Percentiles rank a stretch among this genome's conserved stretches.
Conservation (phyloP, 2,329 filamentous ascomycete genomes). For the Aspergillus versicolor region DNA sequence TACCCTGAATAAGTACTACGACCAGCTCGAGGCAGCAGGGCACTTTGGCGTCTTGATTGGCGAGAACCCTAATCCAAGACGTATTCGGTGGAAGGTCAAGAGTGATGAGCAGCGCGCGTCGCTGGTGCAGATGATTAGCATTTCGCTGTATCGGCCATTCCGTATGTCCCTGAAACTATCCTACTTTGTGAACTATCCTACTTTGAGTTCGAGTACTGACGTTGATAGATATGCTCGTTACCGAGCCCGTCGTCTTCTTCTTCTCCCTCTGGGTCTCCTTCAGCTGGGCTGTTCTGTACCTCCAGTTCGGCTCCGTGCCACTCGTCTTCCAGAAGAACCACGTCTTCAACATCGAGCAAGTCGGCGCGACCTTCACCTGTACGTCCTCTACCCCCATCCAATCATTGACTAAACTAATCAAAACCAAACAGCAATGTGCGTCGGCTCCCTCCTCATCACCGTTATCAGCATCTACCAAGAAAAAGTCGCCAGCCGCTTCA, state of each 20-base stretch:
- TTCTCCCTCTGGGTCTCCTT: conserved; percentile 91
- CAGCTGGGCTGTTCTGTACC: conserved; percentile 83
- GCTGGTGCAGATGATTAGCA: conserved; percentile 66
- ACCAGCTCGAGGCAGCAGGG: conserved; percentile 65
- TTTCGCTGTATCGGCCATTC: conserved; percentile 77
- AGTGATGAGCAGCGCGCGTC: conserved; percentile 74
- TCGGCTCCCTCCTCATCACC: conserved; percentile 66
- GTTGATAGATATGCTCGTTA: conserved; percentile 52
- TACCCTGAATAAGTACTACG: conserved; percentile 76
- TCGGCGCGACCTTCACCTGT: conserved; percentile 68
- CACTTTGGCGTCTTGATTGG: conserved; percentile 55
- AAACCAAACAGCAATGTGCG: conserved; percentile 58
- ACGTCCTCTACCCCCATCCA: conserved; percentile 7
- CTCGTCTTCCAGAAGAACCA: conserved; percentile 71
- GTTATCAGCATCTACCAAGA: conserved; percentile 71
- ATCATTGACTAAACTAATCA: background rate
- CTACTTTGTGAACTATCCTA: too few relatives aligned
- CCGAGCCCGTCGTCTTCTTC: conserved; percentile 64
- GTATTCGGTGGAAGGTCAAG: conserved; percentile 77
- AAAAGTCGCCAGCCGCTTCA: conserved; percentile 54
- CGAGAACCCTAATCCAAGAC: conserved; percentile 37
- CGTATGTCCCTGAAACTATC: conserved; percentile 41
- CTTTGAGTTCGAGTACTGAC: background rate
- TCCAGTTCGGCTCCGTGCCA: conserved; percentile 78
- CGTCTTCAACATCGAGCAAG: conserved; percentile 65